These are phyloP conservation scores for Penium margaritaceum DNA, from an alignment of 139 green algal species.

Conservation along the genomic window DNA sequence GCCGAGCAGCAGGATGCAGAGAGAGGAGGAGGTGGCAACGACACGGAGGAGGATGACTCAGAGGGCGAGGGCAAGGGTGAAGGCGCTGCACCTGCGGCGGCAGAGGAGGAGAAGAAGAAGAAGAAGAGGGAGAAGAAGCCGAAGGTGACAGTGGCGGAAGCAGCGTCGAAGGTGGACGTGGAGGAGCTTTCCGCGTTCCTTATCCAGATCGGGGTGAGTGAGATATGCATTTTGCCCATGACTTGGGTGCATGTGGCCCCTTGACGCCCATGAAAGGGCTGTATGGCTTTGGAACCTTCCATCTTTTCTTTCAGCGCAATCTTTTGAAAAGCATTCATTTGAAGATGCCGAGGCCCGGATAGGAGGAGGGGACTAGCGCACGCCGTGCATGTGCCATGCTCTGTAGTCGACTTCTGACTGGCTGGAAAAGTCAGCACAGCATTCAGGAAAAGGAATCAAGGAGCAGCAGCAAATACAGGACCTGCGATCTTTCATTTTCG, in stretches of 20 bases:
- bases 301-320: neutral
- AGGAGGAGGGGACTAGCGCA: neutral
- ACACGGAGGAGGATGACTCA: slow-evolving; percentile 4
- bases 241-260: too few species aligned
- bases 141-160: slow-evolving; percentile 24
- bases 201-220: slow-evolving; percentile 3
- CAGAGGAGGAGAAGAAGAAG: neutral
- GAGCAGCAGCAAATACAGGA: too few species aligned
- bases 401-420: too few species aligned
- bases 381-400: too few species aligned
- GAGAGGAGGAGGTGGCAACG: neutral
- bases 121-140: slow-evolving; percentile 29
- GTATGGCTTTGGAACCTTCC: neutral
- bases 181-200: slow-evolving; percentile 9
- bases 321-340: neutral
- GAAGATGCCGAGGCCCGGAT: neutral
- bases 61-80: neutral
- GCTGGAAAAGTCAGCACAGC: too few species aligned
- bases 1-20: neutral
- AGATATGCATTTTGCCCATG: neutral
- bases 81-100: too few species aligned
- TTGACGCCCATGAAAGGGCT: too few species aligned
- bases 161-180: slow-evolving; percentile 13
- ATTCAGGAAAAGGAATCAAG: too few species aligned
- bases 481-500: too few species aligned